Percentiles rank a stretch among this genome's conserved stretches.
These are phyloP conservation scores for Chromosphaera perkinsii DNA, from an alignment of 208 protist genomes.

Conservation along the genomic window DNA sequence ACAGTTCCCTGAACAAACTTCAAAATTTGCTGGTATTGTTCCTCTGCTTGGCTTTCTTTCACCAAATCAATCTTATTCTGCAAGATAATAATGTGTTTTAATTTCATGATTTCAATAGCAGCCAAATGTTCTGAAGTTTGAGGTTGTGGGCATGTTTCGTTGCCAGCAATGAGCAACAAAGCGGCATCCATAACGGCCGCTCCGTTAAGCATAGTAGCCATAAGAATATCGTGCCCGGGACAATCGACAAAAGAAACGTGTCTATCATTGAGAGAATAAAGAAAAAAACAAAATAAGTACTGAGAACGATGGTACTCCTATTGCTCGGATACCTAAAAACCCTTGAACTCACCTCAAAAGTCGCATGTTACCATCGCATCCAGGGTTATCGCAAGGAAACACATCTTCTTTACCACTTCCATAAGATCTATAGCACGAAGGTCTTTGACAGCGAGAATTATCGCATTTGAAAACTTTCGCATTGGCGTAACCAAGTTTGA, in stretches of 20 bases:
- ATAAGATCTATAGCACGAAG: slow-evolving; percentile 81
- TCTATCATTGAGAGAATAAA: slow-evolving; percentile 29
- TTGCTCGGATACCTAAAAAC: neutral
- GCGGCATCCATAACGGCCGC: slow-evolving; percentile 99
- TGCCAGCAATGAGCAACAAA: slow-evolving; percentile 97
- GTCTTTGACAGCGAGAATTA: slow-evolving; percentile 71
- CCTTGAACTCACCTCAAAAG: slow-evolving; percentile 18
- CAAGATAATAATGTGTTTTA: slow-evolving; percentile 95
- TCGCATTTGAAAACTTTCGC: slow-evolving; percentile 91
- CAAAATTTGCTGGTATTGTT: slow-evolving; percentile 91
- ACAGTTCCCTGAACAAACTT: slow-evolving; percentile 77
- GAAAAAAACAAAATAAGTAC: neutral
- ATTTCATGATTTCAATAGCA: slow-evolving; percentile 98
- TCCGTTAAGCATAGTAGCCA: slow-evolving; percentile 99
- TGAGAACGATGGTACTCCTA: neutral
- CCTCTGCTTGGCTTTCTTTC: slow-evolving; percentile 79
- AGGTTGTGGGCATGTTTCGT: slow-evolving; percentile 83
- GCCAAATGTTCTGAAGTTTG: slow-evolving; percentile 91
- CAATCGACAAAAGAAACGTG: slow-evolving; percentile 99
- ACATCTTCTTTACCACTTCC: slow-evolving; percentile 75
- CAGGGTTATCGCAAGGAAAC: slow-evolving; percentile 42
- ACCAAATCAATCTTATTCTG: slow-evolving; percentile 99
- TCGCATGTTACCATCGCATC: slow-evolving; percentile 39
- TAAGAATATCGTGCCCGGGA: slow-evolving; percentile 99
- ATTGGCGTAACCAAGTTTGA: slow-evolving; percentile 99